A percentile compares a stretch with the other conserved stretches of the same genome.
These are phyloP conservation scores for Trametes cinnabarina DNA, from an alignment of 768 basidiomycete species.

Conservation along the genomic window DNA sequence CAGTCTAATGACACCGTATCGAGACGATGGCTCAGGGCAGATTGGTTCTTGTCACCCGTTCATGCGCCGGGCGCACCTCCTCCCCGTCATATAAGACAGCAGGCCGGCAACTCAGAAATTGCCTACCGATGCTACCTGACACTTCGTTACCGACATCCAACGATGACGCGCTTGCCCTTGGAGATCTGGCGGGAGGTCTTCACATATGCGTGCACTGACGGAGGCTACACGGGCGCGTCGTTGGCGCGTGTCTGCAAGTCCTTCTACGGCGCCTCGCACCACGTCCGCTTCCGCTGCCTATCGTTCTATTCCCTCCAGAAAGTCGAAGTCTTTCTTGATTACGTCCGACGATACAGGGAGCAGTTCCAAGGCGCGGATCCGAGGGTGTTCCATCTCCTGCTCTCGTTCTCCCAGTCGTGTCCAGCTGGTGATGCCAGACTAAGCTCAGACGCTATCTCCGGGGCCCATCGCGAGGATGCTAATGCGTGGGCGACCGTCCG, in stretches of 20 bases:
- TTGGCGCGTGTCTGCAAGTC: slow-evolving; percentile 7
- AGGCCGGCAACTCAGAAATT: too few relatives aligned
- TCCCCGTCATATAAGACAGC: background rate
- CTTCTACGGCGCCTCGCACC: slow-evolving; percentile 8
- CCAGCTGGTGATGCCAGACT: background rate
- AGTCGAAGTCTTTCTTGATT: slow-evolving; percentile 4
- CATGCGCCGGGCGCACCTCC: background rate
- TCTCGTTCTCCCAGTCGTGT: background rate
- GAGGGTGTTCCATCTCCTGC: slow-evolving; percentile 6
- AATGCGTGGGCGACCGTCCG: slow-evolving; percentile 11
- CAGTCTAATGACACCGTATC: background rate
- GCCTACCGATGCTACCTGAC: background rate
- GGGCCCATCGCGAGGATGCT: background rate
- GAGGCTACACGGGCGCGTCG: slow-evolving; percentile 10
- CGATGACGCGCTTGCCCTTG: slow-evolving; percentile 2
- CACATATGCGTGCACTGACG: slow-evolving; percentile 11
- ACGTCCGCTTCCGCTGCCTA: slow-evolving; percentile 8
- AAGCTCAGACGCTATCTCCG: background rate
- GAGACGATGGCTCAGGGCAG: background rate
- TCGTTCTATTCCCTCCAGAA: slow-evolving; percentile 5
- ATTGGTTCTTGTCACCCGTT: background rate
- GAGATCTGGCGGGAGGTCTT: slow-evolving; percentile 17
- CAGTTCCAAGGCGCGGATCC: background rate
- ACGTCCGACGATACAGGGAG: background rate
- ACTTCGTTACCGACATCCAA: background rate